A percentile compares a stretch with the other conserved stretches of the same genome.
phyloP scores from a whole-genome alignment of 75 land plant species.

The Azolla pinnata region DNA sequence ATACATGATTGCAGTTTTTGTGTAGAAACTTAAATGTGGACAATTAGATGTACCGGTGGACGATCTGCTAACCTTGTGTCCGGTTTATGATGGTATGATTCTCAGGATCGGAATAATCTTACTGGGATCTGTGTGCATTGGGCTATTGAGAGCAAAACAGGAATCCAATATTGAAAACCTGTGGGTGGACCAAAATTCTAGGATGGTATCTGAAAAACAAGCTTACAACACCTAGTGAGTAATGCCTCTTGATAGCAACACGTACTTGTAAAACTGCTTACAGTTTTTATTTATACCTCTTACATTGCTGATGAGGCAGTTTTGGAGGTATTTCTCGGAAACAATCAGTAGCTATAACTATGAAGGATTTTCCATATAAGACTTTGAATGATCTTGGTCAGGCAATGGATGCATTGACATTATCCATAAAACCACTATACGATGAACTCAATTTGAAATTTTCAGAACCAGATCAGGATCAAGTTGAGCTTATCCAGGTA shows the following conservation, averaged over 20 bases:
- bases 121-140: constrained; percentile 23
- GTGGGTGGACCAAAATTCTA: constrained; percentile 40
- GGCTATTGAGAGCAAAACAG: constrained; percentile 13
- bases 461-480: not conserved
- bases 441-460: constrained; percentile 24
- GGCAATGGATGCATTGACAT: constrained; percentile 35
- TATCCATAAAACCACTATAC: constrained; percentile 24
- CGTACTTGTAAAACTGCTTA: too few species aligned
- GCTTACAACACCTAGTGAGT: constrained; percentile 12
- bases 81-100: not conserved
- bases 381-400: constrained; percentile 17
- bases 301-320: constrained; percentile 15
- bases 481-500: not conserved
- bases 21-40: not conserved
- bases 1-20: too few species aligned
- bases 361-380: constrained; percentile 13
- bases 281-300: too few species aligned
- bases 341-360: constrained; percentile 28
- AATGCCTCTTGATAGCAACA: not conserved
- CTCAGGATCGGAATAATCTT: constrained; percentile 29
- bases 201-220: constrained; percentile 25
- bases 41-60: not conserved
- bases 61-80: not conserved
- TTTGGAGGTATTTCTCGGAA: constrained; percentile 38
- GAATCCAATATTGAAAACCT: constrained; percentile 39